Conservation (phyloP, 495 filamentous ascomycete species). For the Talaromyces adpressus region DNA sequence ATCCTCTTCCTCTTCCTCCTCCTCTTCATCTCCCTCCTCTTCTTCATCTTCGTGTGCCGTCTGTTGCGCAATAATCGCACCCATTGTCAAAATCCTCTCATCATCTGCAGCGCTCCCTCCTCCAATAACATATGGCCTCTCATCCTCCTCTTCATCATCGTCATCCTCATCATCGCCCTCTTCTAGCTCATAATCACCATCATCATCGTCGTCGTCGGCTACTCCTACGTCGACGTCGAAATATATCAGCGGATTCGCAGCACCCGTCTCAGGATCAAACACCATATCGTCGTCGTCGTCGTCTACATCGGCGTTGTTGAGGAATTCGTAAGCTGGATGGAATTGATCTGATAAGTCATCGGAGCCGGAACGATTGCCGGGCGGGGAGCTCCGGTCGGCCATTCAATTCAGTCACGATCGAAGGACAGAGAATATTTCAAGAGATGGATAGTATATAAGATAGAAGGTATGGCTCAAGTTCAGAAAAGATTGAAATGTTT, state of each 20-base stretch:
- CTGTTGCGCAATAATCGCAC: neutral
- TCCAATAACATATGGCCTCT: neutral
- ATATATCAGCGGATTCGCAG: conserved; percentile 19
- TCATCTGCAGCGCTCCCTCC: neutral
- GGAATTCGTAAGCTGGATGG: conserved; percentile 35
- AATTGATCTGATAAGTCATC: conserved; percentile 3
- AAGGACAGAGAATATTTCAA: neutral
- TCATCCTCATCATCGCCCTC: conserved; percentile 31
- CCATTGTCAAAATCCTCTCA: neutral
- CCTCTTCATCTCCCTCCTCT: conserved; percentile 20
- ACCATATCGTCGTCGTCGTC: conserved; percentile 48
- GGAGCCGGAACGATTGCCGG: neutral
- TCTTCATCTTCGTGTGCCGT: conserved; percentile 27
- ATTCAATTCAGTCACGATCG: neutral
- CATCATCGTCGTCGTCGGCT: conserved; percentile 22
- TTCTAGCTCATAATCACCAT: conserved; percentile 13
- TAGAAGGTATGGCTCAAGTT: neutral
- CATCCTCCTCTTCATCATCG: conserved; percentile 13
- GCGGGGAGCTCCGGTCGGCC: conserved; percentile 4
- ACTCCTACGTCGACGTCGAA: conserved; percentile 28
- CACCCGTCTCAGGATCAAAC: conserved; percentile 30
- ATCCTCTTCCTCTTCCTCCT: conserved; percentile 1
- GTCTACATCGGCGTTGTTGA: conserved; percentile 27
- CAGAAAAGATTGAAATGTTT: neutral
- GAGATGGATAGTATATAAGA: neutral